A percentile compares a stretch with the other conserved stretches of the same genome.
Evolutionary conservation across 2,329 filamentous ascomycete species (phyloP).

Genomic region (Pyricularia grisea): DNA sequence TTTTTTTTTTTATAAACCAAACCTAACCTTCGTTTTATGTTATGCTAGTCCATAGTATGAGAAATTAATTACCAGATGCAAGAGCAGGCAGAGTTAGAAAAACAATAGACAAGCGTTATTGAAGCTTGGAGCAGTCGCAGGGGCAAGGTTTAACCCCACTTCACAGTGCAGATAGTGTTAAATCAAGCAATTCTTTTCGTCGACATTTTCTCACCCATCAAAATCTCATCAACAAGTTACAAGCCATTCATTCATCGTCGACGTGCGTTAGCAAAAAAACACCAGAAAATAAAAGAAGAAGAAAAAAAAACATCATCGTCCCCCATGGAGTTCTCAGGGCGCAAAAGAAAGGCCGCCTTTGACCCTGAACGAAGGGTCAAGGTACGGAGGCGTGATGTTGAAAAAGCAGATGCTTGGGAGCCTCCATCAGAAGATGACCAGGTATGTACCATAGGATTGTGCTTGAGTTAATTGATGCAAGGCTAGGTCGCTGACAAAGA

Average conservation of each 20-base stretch:
- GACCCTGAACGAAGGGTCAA: background rate
- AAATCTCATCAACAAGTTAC: background rate
- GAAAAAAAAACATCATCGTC: background rate
- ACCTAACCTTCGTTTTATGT: background rate
- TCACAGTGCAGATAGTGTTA: background rate
- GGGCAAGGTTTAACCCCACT: background rate
- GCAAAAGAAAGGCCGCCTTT: background rate
- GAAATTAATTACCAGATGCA: background rate
- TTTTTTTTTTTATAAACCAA: too few species aligned
- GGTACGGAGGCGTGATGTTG: background rate
- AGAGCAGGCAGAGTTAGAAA: background rate
- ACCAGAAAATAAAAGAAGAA: too few species aligned
- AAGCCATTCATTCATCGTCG: background rate
- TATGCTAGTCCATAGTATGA: background rate
- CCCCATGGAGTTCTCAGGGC: background rate
- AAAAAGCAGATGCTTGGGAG: background rate
- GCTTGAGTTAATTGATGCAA: background rate
- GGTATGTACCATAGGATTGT: background rate
- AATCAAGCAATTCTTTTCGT: background rate
- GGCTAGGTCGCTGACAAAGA: background rate
- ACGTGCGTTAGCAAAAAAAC: background rate
- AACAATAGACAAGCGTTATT: background rate
- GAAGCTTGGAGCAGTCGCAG: background rate
- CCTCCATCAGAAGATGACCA: background rate
- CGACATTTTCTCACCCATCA: background rate